Evolutionary conservation across 805 yeast species (phyloP), one percentile per base, ranked within the genome.

Genomic region (Lipomyces sp.): DNA sequence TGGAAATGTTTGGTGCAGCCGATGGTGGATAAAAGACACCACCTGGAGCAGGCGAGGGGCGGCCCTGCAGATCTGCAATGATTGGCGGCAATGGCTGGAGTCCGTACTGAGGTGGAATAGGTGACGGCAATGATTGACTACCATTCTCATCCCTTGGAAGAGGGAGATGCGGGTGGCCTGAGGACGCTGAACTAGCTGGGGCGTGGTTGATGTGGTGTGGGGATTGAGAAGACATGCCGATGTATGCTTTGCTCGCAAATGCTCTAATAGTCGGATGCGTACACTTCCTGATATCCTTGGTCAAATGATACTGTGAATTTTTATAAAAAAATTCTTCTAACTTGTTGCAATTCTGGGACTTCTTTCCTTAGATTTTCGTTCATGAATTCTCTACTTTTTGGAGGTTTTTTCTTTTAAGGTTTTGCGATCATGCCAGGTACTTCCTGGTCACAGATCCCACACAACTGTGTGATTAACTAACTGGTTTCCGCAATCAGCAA

Each of bases 41-140:
- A 10, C 30, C 37, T 4, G 58, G 45, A 10, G 42, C 15, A 55
- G 42, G 42, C 15, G 32, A n/a, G 32, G 37, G 58, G 18, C 58
- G 37, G 42, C 42, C 58, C 30, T 55, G 58, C 24, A 55, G 39
- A 55, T 55, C 58, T 15, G 58, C 58, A 13, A 34, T 33, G 29
- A 55, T 34, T 6, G 58, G 58, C 34, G 58, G 58, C 34, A 55
- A 33, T 33, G 58, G 58, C 39, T 55, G 58, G 8, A 55, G 58
- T 15, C 29, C 10, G n/a, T 55, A 55, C 13, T 55, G 58, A 33
- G 58, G 24, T 4, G 58, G 30, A 29, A 55, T 13, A 30, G 42
- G 37, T 15, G 37, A 42, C 11, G 58, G 45, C 18, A 18, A 33
- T 55, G n/a, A 11, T n/a, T 55, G 58, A 18, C 30, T 33, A 13